Evolutionary conservation across 805 yeast species (phyloP).

Genomic region (Myxozyma kluyveri): DNA sequence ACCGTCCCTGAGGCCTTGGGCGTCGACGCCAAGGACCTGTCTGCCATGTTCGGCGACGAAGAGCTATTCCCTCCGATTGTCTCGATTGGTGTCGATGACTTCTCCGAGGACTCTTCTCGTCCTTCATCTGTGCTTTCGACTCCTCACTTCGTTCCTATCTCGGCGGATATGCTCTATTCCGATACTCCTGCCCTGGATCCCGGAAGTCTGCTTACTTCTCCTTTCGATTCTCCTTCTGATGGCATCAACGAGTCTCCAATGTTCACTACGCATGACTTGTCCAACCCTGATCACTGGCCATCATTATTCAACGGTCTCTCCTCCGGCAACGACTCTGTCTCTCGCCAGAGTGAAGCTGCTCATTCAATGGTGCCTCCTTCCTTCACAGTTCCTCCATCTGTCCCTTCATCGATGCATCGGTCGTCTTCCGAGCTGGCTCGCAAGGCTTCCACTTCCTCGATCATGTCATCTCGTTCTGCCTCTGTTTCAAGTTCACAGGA

Average conservation of each 20-base stretch:
- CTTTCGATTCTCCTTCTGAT: slow-evolving; percentile 27
- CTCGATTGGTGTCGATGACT: slow-evolving; percentile 11
- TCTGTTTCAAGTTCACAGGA: not conserved
- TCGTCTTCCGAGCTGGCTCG: no score
- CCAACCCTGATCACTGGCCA: slow-evolving; percentile 36
- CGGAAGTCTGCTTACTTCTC: slow-evolving; percentile 11
- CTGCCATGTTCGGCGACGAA: slow-evolving; percentile 3
- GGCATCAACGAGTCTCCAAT: slow-evolving; percentile 37
- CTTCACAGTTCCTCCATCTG: no score
- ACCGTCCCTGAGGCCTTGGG: slow-evolving; percentile 11
- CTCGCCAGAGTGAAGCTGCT: no score
- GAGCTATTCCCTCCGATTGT: slow-evolving; percentile 20
- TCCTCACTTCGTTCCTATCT: slow-evolving; percentile 19
- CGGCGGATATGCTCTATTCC: slow-evolving; percentile 15
- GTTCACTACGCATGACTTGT: slow-evolving; percentile 35
- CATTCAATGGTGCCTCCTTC: not conserved
- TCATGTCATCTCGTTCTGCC: not conserved
- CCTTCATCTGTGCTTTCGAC: slow-evolving; percentile 19
- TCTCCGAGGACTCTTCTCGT: slow-evolving; percentile 17
- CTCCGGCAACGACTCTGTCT: not conserved
- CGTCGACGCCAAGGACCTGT: slow-evolving; percentile 5
- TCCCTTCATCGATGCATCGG: no score
- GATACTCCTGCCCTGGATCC: slow-evolving; percentile 11
- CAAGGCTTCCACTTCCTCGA: no score
- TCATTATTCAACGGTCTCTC: slow-evolving; percentile 37